phyloP scores from a whole-genome alignment of 2,329 filamentous ascomycete genomes.

The Fusarium proliferatum region DNA sequence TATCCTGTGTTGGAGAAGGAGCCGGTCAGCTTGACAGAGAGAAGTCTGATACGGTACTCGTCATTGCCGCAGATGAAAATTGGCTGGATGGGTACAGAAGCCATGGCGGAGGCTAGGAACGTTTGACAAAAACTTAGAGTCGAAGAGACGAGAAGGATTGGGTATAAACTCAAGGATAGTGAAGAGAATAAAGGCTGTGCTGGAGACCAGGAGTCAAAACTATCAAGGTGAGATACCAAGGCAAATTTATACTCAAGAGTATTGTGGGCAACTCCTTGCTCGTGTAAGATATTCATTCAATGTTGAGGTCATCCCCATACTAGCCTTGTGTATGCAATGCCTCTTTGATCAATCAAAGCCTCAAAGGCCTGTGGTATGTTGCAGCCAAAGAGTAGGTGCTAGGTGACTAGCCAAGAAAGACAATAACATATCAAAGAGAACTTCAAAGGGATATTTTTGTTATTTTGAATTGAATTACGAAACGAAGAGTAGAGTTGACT shows the following conservation, averaged over 20 bases:
- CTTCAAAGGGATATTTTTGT: neutral
- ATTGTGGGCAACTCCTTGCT: neutral
- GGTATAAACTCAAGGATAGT: neutral
- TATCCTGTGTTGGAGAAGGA: neutral
- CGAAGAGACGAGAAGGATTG: neutral
- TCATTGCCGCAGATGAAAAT: neutral
- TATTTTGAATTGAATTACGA: neutral
- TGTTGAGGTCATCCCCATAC: neutral
- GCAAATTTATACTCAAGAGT: neutral
- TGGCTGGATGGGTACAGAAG: neutral
- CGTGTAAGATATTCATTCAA: rapidly evolving
- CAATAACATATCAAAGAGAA: neutral
- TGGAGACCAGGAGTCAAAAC: neutral
- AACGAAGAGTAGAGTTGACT: neutral
- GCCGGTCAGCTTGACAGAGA: neutral
- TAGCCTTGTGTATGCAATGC: neutral
- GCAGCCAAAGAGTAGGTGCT: neutral
- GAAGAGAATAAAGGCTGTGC: neutral
- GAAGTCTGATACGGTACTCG: too few relatives aligned
- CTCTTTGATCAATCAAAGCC: neutral
- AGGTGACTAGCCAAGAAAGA: neutral
- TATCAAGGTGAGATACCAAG: neutral
- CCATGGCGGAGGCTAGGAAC: neutral
- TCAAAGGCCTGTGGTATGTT: neutral
- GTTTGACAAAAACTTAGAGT: rapidly evolving